Evolutionary conservation across 352 stramenopile genomes (phyloP).

Genomic region (Globisporangium takayamanum): DNA sequence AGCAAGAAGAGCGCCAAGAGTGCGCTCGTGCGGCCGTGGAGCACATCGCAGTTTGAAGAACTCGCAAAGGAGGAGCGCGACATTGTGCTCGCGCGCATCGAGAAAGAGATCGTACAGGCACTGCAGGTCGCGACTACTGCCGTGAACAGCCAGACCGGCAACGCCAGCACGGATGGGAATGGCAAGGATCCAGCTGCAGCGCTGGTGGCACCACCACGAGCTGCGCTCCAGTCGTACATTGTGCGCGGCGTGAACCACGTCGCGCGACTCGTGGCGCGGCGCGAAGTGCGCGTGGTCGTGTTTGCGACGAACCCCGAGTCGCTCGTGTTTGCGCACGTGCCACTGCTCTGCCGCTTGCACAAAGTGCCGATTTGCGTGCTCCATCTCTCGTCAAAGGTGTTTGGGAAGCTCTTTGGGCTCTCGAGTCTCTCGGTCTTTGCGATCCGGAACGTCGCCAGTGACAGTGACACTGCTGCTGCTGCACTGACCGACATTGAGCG

Average conservation of each 20-base stretch:
- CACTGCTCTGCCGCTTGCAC: slow-evolving; percentile 61
- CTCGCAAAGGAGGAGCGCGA: slow-evolving; percentile 66
- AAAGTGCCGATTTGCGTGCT: slow-evolving; percentile 63
- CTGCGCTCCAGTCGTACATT: slow-evolving; percentile 19
- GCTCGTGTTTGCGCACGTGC: slow-evolving; percentile 52
- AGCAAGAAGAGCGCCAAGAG: slow-evolving; percentile 7
- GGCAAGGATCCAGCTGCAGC: neutral
- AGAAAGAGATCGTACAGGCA: slow-evolving; percentile 41
- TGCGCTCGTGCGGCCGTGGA: slow-evolving; percentile 28
- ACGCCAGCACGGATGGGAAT: neutral
- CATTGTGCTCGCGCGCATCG: slow-evolving; percentile 68
- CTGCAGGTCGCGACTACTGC: slow-evolving; percentile 1
- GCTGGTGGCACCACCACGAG: slow-evolving; percentile 4
- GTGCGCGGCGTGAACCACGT: slow-evolving; percentile 60
- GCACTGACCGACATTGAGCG: slow-evolving; percentile 11
- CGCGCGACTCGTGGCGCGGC: slow-evolving; percentile 26
- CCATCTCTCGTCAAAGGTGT: slow-evolving; percentile 58
- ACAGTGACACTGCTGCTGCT: neutral
- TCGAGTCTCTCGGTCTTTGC: slow-evolving; percentile 50
- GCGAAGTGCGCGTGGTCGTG: slow-evolving; percentile 52
- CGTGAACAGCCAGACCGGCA: neutral
- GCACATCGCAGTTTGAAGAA: slow-evolving; percentile 45
- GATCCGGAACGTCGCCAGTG: slow-evolving; percentile 20
- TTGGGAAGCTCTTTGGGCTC: slow-evolving; percentile 51
- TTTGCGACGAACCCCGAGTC: slow-evolving; percentile 61